These are phyloP conservation scores for Myrica gale DNA, from an alignment of 306 rosid genomes.

Conservation along the genomic window DNA sequence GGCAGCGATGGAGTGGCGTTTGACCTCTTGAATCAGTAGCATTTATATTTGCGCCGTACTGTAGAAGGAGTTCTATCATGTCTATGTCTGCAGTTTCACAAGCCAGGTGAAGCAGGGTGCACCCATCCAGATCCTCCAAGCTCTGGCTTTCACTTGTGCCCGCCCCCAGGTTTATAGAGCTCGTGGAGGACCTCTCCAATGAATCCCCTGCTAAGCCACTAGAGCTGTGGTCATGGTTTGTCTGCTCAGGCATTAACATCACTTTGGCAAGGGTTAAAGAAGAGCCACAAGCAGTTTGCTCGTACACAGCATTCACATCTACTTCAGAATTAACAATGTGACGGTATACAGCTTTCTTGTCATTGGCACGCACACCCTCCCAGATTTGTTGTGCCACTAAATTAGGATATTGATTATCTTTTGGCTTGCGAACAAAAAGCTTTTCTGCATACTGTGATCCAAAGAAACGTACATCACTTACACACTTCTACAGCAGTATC, in stretches of 20 bases:
- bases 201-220: slow-evolving; percentile 51
- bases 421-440: slow-evolving; percentile 75
- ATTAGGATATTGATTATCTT: slow-evolving; percentile 68
- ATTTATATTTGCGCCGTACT: slow-evolving; percentile 85
- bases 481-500: slow-evolving; percentile 9
- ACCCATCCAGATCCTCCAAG: slow-evolving; percentile 67
- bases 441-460: slow-evolving; percentile 89
- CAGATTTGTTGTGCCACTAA: slow-evolving; percentile 81
- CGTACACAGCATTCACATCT: slow-evolving; percentile 70
- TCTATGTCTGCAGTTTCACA: slow-evolving; percentile 93
- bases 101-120: slow-evolving; percentile 89
- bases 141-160: slow-evolving; percentile 60
- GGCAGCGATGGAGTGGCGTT: slow-evolving; percentile 79
- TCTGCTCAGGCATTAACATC: slow-evolving; percentile 82
- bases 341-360: slow-evolving; percentile 90
- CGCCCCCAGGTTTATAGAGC: slow-evolving; percentile 46
- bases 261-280: slow-evolving; percentile 88
- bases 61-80: slow-evolving; percentile 95
- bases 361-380: slow-evolving; percentile 89
- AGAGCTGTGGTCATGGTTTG: slow-evolving; percentile 54
- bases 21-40: slow-evolving; percentile 72
- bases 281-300: slow-evolving; percentile 57
- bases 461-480: slow-evolving; percentile 10
- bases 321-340: slow-evolving; percentile 80
- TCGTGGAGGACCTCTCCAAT: slow-evolving; percentile 66